Evolutionary conservation across 2,329 filamentous ascomycete species (phyloP), one percentile per base, ranked within the genome.

Genomic region (Mycosphaerelloides madeirae): DNA sequence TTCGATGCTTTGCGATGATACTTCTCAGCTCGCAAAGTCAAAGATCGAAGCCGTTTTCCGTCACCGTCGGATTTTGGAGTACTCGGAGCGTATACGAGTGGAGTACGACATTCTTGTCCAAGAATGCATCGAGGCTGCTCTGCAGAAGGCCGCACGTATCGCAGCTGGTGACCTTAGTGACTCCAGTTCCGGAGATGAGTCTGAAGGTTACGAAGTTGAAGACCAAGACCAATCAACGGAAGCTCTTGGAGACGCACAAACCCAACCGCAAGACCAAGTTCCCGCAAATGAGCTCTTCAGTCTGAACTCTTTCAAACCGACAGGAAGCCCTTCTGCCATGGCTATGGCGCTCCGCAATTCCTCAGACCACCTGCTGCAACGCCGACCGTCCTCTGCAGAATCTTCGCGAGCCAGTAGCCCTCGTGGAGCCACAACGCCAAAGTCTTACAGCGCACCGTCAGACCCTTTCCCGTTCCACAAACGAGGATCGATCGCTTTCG

Each of bases 1-100:
- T 18, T 84, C 88, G 29, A 67, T 89, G 19, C 72, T 98, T n/a
- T 95, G 89, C 63, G 79, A 86, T 12, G 93, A 98, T 62, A 97
- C 90, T 0, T 88, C 93, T 64, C 83, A 79, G 59, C 79, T 88
- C 31, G 86, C 90, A 19, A 87, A 83, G 59, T 79, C 85, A 34
- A 98, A 98, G 65, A 87, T 97, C 1, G 93, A 98, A 59, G 87
- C 91, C 3, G 87, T 97, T 6, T 82, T 94, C 53, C 85, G 93
- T 28, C 88, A 97, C 65, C 84, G 91, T 39, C 84, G 85, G 57
- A 95, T 97, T 39, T 83, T 98, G 25, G 93, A 98, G 65, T 98
- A 98, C 63, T 84, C 90, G 0, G 93, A 98, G 68, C 83, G 94
- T 25, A 95, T 98, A 52, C 86, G 94, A 3, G 79, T 96, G 36